Percentiles rank a stretch among this genome's conserved stretches.
phyloP scores from a whole-genome alignment of 345 rosid genomes.

The Salix udensis region DNA sequence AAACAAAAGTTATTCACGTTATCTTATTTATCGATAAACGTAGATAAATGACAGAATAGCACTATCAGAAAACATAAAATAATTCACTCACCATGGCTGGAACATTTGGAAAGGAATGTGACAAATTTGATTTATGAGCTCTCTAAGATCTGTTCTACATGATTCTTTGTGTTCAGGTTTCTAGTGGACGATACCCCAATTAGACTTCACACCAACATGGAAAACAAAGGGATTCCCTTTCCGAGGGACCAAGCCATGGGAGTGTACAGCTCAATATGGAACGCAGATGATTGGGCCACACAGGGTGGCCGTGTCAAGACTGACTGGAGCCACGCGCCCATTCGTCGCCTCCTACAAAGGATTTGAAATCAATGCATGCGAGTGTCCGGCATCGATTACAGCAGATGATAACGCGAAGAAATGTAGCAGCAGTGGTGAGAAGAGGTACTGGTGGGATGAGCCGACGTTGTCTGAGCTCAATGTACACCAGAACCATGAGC shows the following conservation, averaged over 20 bases:
- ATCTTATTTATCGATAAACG: no score
- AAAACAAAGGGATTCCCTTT: slow-evolving; percentile 76
- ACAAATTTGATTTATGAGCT: not conserved
- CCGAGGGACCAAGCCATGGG: slow-evolving; percentile 98
- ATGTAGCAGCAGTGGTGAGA: slow-evolving; percentile 55
- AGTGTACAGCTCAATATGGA: slow-evolving; percentile 96
- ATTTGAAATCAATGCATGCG: slow-evolving; percentile 78
- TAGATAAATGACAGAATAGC: no score
- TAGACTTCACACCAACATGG: slow-evolving; percentile 78
- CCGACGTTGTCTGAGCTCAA: slow-evolving; percentile 67
- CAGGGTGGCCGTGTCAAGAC: slow-evolving; percentile 96
- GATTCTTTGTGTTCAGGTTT: slow-evolving; percentile 41
- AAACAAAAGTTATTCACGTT: no score
- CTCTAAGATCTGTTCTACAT: not conserved
- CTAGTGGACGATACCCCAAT: slow-evolving; percentile 83
- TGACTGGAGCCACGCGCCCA: slow-evolving; percentile 96
- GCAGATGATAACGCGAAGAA: slow-evolving; percentile 45
- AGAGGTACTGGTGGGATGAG: slow-evolving; percentile 89
- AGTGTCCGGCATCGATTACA: slow-evolving; percentile 48
- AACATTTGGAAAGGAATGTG: no score
- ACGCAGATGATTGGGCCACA: slow-evolving; percentile 99
- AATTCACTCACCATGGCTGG: no score
- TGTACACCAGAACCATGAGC: slow-evolving; percentile 90
- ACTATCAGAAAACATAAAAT: no score
- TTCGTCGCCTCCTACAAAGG: slow-evolving; percentile 79